Percentiles rank a stretch among this genome's conserved stretches.
These are phyloP conservation scores for Alternaria sp. DNA, from an alignment of 2,329 filamentous ascomycete species.

Conservation along the genomic window DNA sequence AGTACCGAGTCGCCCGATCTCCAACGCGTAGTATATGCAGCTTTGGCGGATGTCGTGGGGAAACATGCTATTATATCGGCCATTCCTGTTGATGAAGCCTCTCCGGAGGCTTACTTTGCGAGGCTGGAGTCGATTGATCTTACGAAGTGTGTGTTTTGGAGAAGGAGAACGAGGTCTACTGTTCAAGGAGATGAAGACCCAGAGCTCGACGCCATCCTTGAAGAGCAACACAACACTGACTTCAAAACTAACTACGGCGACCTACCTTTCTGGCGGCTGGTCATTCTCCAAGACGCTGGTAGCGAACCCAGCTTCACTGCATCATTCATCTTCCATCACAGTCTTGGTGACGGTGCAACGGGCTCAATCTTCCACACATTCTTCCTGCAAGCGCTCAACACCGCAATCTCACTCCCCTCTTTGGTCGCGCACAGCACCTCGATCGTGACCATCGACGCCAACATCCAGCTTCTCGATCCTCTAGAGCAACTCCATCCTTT, in stretches of 20 bases:
- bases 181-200: background rate
- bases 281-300: conserved; percentile 36
- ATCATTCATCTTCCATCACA: conserved; percentile 55
- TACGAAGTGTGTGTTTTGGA: background rate
- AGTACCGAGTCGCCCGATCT: background rate
- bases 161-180: background rate
- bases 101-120: background rate
- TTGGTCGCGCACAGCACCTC: conserved; percentile 13
- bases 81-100: background rate
- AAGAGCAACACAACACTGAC: conserved; percentile 49
- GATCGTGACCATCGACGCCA: background rate
- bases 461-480: conserved; percentile 43
- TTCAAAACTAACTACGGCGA: conserved; percentile 35
- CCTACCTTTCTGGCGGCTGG: conserved; percentile 51
- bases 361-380: conserved; percentile 52
- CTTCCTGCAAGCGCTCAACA: conserved; percentile 45
- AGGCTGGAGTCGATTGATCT: background rate
- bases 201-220: conserved; percentile 49
- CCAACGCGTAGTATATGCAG: background rate
- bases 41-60: background rate
- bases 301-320: conserved; percentile 45
- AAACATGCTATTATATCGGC: background rate
- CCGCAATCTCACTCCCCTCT: background rate
- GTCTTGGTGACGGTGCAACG: conserved; percentile 53
- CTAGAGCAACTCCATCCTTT: conserved; percentile 49